These are phyloP conservation scores for Phragmites australis DNA, from an alignment of 176 grass and related monocot genomes.

Conservation along the genomic window DNA sequence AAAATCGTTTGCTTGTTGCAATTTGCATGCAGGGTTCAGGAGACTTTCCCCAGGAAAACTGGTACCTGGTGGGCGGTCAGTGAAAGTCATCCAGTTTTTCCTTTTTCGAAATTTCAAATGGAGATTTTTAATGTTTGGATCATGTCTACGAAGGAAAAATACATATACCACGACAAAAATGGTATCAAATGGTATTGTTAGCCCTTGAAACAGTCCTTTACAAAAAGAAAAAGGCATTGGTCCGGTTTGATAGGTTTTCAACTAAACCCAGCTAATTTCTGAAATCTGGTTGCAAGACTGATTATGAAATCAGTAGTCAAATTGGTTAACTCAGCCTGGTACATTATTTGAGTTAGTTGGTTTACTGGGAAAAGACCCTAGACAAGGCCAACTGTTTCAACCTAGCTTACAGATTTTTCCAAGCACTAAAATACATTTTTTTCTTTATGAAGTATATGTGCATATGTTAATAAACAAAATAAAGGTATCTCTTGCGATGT, in stretches of 20 bases:
- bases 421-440: background rate
- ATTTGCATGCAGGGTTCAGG: background rate
- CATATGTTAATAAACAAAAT: background rate
- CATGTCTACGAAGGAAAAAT: conserved; percentile 3
- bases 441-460: background rate
- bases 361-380: background rate
- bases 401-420: background rate
- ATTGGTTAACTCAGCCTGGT: background rate
- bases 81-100: background rate
- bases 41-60: background rate
- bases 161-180: background rate
- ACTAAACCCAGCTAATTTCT: background rate
- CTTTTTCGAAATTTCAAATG: background rate
- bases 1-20: background rate
- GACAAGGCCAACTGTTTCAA: background rate
- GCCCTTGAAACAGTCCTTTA: background rate
- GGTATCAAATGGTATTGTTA: background rate
- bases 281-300: background rate
- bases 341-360: background rate
- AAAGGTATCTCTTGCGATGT: conserved; percentile 6
- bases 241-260: background rate
- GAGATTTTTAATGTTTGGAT: background rate
- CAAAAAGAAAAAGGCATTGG: background rate
- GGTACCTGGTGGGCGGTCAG: background rate
- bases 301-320: conserved; percentile 3